These are phyloP conservation scores for Xylaria flabelliformis DNA, from an alignment of 495 filamentous ascomycete species.

Conservation along the genomic window DNA sequence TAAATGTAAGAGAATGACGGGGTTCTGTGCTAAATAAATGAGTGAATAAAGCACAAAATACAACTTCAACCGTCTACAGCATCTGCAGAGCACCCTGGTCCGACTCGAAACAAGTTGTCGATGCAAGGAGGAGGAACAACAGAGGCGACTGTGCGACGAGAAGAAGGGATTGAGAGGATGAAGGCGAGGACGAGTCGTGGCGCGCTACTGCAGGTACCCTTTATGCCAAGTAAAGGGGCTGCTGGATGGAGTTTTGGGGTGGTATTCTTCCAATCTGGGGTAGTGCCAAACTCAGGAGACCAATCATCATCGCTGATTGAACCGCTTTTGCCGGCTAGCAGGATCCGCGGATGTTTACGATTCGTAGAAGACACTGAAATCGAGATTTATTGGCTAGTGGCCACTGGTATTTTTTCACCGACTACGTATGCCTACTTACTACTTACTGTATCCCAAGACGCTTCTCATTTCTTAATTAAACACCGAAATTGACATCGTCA, in stretches of 20 bases:
- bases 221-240: conserved; percentile 8
- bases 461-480: background rate
- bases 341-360: background rate
- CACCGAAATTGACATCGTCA: background rate
- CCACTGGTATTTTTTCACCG: background rate
- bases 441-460: background rate
- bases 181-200: background rate
- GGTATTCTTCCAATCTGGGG: conserved; percentile 18
- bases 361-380: background rate
- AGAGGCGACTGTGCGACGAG: conserved; percentile 7
- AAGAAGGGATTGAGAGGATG: background rate
- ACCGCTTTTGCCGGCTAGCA: background rate
- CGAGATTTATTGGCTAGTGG: background rate
- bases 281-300: conserved; percentile 6
- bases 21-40: background rate
- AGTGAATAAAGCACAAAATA: conserved; percentile 8
- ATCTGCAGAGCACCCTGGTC: conserved; percentile 5
- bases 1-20: conserved; percentile 9
- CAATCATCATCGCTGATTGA: background rate
- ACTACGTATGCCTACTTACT: background rate
- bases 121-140: conserved; percentile 2
- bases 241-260: background rate
- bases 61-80: background rate
- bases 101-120: conserved; percentile 19
- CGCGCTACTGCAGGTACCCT: conserved; percentile 28